These are phyloP conservation scores for Striga hermonthica DNA, from an alignment of 305 asterid species.

Conservation along the genomic window DNA sequence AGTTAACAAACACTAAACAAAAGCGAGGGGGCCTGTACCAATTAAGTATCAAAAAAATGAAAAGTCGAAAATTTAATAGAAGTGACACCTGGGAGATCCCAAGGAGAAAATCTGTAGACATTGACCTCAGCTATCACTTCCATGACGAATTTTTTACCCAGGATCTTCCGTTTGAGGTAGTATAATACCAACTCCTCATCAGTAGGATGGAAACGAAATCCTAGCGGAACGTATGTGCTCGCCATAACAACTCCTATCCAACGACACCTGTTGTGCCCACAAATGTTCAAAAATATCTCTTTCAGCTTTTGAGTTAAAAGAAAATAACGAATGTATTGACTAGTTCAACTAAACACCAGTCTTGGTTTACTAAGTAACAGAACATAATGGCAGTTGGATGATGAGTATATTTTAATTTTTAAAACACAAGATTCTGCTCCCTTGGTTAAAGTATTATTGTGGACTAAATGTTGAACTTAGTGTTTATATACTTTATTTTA, in stretches of 20 bases:
- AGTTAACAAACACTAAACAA: neutral
- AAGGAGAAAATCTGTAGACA: constrained; percentile 61
- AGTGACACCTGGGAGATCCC: constrained; percentile 86
- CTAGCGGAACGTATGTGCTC: constrained; percentile 60
- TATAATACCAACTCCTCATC: constrained; percentile 76
- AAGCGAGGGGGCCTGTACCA: neutral
- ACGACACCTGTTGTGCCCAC: constrained; percentile 52
- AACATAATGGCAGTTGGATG: too few species aligned
- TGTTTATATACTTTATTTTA: too few species aligned
- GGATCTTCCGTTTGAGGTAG: constrained; percentile 70
- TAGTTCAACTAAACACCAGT: too few species aligned
- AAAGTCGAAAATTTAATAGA: constrained; percentile 1
- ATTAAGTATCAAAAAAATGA: neutral
- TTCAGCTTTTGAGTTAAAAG: too few species aligned
- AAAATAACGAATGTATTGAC: too few species aligned
- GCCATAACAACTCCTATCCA: constrained; percentile 34
- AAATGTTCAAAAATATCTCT: neutral
- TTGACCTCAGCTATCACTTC: constrained; percentile 79
- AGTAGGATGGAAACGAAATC: constrained; percentile 92
- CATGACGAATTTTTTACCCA: constrained; percentile 56
- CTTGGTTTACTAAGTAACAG: too few species aligned
- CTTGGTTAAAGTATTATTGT: too few species aligned
- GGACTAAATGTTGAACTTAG: too few species aligned
- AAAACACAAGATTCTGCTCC: too few species aligned
- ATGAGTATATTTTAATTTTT: too few species aligned